Conservation (phyloP, 345 rosid genomes). For the Streptanthus diversifolius region DNA sequence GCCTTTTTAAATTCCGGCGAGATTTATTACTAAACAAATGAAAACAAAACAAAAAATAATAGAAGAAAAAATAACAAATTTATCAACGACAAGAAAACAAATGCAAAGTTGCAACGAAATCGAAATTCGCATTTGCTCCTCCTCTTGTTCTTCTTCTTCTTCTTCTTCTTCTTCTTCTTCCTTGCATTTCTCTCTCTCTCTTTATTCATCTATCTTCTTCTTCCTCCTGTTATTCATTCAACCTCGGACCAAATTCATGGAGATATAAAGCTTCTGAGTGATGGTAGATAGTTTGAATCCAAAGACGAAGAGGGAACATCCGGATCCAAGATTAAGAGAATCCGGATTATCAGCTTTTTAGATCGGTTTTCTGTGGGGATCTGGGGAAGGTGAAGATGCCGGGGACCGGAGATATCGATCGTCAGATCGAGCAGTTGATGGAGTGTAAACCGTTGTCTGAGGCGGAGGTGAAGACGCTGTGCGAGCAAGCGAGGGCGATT, state of each 20-base stretch:
- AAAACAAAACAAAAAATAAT: not conserved
- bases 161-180: too few species aligned
- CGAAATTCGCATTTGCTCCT: not conserved
- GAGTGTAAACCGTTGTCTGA: constrained; percentile 86
- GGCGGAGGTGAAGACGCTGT: constrained; percentile 79
- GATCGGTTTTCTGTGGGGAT: not conserved
- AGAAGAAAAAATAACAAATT: not conserved
- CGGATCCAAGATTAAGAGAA: constrained; percentile 10
- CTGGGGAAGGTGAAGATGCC: constrained; percentile 42
- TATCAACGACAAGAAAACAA: constrained; percentile 11
- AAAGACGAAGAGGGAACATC: not conserved
- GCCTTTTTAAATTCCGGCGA: not conserved
- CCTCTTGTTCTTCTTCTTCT: not conserved
- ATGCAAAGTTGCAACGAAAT: constrained; percentile 26
- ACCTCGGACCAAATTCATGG: not conserved
- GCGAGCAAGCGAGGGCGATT: constrained; percentile 90
- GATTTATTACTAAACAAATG: not conserved
- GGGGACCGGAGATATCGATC: constrained; percentile 87
- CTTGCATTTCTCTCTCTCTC: too few species aligned
- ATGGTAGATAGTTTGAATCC: constrained; percentile 33
- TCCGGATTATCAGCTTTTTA: not conserved
- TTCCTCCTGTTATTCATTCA: too few species aligned
- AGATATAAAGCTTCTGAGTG: not conserved
- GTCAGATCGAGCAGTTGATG: constrained; percentile 93
- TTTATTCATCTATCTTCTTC: too few species aligned